Percentiles rank a stretch among this genome's conserved stretches.
Evolutionary conservation across 177 flowering plant genomes (phyloP).

Genomic region (Vitis hybrid): DNA sequence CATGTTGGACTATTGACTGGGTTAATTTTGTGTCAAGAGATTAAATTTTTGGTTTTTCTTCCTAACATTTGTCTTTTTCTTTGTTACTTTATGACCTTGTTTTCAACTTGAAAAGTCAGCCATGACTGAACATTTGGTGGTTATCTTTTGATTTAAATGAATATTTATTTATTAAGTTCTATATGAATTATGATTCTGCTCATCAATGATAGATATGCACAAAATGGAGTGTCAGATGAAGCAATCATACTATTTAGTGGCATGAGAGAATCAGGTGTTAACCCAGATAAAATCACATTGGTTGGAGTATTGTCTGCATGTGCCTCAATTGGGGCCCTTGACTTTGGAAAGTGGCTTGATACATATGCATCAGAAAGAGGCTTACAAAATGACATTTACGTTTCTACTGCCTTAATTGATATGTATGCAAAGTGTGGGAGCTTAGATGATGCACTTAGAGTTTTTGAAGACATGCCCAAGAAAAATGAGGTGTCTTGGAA

Average conservation of each 20-base stretch:
- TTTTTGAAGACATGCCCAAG: slow-evolving; percentile 57
- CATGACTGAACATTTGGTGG: no score
- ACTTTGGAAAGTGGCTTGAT: slow-evolving; percentile 55
- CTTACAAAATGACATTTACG: slow-evolving; percentile 40
- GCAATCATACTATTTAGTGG: slow-evolving; percentile 46
- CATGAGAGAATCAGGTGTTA: slow-evolving; percentile 40
- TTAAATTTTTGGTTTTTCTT: no score
- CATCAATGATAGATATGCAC: slow-evolving; percentile 47
- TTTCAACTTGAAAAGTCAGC: no score
- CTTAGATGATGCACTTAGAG: slow-evolving; percentile 44
- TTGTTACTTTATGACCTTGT: no score
- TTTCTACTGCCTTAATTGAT: slow-evolving; percentile 60
- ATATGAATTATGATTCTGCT: no score
- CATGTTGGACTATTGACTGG: no score
- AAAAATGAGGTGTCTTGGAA: slow-evolving; percentile 75
- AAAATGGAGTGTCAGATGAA: slow-evolving; percentile 63
- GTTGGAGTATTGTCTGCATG: slow-evolving; percentile 58
- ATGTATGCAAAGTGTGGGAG: slow-evolving; percentile 82
- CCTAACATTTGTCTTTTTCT: no score
- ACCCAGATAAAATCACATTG: slow-evolving; percentile 55
- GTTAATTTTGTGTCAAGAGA: no score
- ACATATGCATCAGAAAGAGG: slow-evolving; percentile 46
- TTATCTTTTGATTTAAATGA: no score
- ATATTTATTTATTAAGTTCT: no score
- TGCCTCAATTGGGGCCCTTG: slow-evolving; percentile 64